phyloP scores from a whole-genome alignment of 495 filamentous ascomycete genomes.

The Aspergillus ostianus region DNA sequence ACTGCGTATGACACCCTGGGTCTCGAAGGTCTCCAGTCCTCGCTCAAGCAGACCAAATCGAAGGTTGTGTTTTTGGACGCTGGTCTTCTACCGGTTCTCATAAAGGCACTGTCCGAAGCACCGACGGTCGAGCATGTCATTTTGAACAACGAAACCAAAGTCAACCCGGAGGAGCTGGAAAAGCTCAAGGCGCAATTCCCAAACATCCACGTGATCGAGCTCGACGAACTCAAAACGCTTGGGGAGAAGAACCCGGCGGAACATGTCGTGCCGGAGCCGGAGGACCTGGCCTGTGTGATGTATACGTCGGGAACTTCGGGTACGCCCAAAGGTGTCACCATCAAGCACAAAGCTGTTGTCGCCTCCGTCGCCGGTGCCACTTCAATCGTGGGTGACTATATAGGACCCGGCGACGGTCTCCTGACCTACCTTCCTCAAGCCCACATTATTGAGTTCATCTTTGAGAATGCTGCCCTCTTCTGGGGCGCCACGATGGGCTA shows the following conservation, averaged over 20 bases:
- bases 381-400: constrained; percentile 79
- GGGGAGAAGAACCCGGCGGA: constrained; percentile 72
- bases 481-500: constrained; percentile 99
- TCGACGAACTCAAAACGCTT: constrained; percentile 70
- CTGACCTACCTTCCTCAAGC: constrained; percentile 92
- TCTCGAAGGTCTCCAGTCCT: constrained; percentile 77
- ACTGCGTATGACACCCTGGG: constrained; percentile 88
- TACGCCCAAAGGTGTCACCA: constrained; percentile 78
- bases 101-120: constrained; percentile 68
- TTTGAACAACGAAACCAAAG: constrained; percentile 1
- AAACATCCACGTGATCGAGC: constrained; percentile 65
- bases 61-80: constrained; percentile 80
- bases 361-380: constrained; percentile 73
- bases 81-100: constrained; percentile 69
- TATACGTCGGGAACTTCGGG: constrained; percentile 89
- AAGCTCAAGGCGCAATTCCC: not conserved
- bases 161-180: not conserved
- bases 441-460: constrained; percentile 96
- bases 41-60: constrained; percentile 72
- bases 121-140: not conserved
- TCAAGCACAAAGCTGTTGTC: constrained; percentile 76
- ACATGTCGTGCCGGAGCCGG: constrained; percentile 62
- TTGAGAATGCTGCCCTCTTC: constrained; percentile 86
- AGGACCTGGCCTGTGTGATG: constrained; percentile 89
- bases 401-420: constrained; percentile 81